Evolutionary conservation across 495 filamentous ascomycete genomes (phyloP), one percentile per base, ranked within the genome.

Genomic region (Polyplosphaeria fusca): DNA sequence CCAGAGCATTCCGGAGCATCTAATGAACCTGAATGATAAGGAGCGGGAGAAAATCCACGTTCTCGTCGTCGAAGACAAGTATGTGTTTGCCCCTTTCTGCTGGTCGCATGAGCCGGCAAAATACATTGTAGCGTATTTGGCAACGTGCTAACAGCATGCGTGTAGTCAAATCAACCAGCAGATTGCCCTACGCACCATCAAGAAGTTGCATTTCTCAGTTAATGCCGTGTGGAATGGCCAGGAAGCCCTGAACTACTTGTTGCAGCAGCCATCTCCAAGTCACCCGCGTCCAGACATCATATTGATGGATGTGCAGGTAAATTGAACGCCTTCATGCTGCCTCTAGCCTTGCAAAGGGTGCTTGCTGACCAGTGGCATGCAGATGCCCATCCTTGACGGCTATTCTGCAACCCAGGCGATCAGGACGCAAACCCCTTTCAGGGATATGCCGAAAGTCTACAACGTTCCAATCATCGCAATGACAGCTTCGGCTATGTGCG

Each of bases 281-380:
- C 67, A 78, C 32, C 69, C 73, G 7, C 78, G 73, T 47, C 82
- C 86, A 1, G 81, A 92, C 58, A 84, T 92, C n/a, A 87, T 92
- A 42, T 76, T 92, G 5, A 93, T 94, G 89, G 87, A 94, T 62
- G 82, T 91, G 0, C 86, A 91, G 68, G 91, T 93, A 86, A 86
- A 35, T 16, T 4, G 23, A 16, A 42, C n/a, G n/a, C 12, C 24
- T 45, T 5, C 23, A 16, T 1, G 16, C 30, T 35, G 30, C 30
- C 7, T 35, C 30, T 35, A 7, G 7, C 14, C 35, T 55, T 51
- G 51, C 40, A 61, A 55, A 26, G 25, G 1, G 47, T 42, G 54
- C 35, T 43, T 58, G 37, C 54, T 58, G 45, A 58, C 39, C 49
- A 12, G 18, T 39, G n/a, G n/a, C n/a, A n/a, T 45, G 5, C 27